A percentile compares a stretch with the other conserved stretches of the same genome.
These are phyloP conservation scores for Aureobasidium melanogenum DNA, from an alignment of 2,329 filamentous ascomycete genomes.

Conservation along the genomic window DNA sequence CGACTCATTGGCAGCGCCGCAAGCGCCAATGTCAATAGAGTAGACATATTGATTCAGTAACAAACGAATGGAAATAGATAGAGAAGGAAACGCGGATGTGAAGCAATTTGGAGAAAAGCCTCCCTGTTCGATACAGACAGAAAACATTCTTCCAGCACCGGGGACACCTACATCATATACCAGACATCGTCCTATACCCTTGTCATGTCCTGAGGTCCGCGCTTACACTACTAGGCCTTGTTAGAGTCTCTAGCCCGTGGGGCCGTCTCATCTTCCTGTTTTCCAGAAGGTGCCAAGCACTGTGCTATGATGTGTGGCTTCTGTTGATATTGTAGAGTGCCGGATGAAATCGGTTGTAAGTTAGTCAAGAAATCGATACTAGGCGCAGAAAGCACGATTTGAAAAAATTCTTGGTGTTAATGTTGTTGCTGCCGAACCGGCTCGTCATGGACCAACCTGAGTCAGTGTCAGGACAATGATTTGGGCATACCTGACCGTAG, in stretches of 20 bases:
- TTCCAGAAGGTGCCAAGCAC: slow-evolving; percentile 5
- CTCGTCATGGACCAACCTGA: not conserved
- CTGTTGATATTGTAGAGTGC: not conserved
- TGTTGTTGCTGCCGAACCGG: not conserved
- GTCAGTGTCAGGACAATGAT: not conserved
- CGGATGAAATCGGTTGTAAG: not conserved
- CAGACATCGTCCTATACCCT: not conserved
- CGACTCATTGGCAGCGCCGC: not conserved
- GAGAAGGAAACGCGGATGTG: not conserved
- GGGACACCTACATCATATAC: slow-evolving; percentile 6
- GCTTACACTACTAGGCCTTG: not conserved
- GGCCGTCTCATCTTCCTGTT: slow-evolving; percentile 5
- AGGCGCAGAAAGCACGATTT: not conserved
- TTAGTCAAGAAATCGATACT: not conserved
- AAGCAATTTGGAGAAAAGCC: not conserved
- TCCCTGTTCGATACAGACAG: not conserved
- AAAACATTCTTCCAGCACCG: not conserved
- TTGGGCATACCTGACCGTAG: not conserved
- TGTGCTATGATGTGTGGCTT: slow-evolving; percentile 7
- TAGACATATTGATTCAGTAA: not conserved
- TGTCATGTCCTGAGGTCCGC: slow-evolving; percentile 6
- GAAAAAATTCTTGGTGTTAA: not conserved
- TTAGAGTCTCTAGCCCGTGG: not conserved
- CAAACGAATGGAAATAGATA: not conserved
- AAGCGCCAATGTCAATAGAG: not conserved